phyloP scores from a whole-genome alignment of 2,329 filamentous ascomycete genomes.

The Colletotrichum falcatum region DNA sequence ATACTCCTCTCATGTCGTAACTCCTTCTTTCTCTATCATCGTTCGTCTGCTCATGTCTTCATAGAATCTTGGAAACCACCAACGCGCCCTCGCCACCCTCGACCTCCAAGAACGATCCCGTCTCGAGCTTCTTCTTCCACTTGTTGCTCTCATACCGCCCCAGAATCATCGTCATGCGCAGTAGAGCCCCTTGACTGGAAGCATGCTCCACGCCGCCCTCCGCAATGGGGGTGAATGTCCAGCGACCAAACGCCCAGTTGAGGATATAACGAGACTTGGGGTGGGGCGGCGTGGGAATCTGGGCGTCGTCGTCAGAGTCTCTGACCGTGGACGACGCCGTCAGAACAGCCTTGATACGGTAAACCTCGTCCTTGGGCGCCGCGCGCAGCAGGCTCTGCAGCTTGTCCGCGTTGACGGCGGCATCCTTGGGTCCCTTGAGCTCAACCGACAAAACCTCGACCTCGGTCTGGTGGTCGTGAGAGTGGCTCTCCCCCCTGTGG shows the following conservation, averaged over 20 bases:
- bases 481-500: conserved; percentile 50
- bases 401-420: conserved; percentile 67
- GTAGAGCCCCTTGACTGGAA: conserved; percentile 64
- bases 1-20: conserved; percentile 14
- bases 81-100: conserved; percentile 62
- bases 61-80: conserved; percentile 63
- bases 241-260: conserved; percentile 98
- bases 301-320: conserved; percentile 63
- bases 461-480: conserved; percentile 79
- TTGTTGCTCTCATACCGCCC: conserved; percentile 79
- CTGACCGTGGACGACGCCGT: conserved; percentile 59
- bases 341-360: conserved; percentile 86
- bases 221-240: conserved; percentile 81
- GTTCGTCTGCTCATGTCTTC: conserved; percentile 42
- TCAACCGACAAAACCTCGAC: conserved; percentile 92
- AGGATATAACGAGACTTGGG: conserved; percentile 78
- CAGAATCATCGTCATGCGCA: conserved; percentile 82
- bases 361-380: conserved; percentile 92
- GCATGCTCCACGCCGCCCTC: conserved; percentile 61
- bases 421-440: conserved; percentile 60
- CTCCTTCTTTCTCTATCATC: conserved; percentile 42
- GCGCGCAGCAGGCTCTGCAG: conserved; percentile 75
- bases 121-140: conserved; percentile 81
- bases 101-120: conserved; percentile 64
- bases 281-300: conserved; percentile 47